Percentiles rank a stretch among this genome's conserved stretches.
Conservation (phyloP, 140 eudicot species). For the Ambrosia hybrid region DNA sequence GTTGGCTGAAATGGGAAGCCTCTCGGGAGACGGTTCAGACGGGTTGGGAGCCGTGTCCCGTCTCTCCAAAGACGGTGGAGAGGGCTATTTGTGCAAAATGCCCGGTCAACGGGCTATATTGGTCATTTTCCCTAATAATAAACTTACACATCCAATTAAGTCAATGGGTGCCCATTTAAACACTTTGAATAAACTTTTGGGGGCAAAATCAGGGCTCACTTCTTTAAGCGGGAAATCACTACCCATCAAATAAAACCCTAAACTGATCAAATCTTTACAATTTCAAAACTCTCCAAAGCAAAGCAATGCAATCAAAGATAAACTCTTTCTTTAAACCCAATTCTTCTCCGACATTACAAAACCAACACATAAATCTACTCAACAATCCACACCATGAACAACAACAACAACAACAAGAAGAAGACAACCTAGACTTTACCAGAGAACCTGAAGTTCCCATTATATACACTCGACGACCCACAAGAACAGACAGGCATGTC, state of each 20-base stretch:
- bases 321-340: slow-evolving; percentile 40
- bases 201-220: not conserved
- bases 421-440: slow-evolving; percentile 19
- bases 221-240: not conserved
- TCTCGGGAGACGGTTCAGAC: too few species aligned
- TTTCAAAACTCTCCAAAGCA: not conserved
- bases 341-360: slow-evolving; percentile 26
- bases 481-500: not conserved
- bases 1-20: too few species aligned
- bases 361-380: not conserved
- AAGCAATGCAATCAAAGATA: slow-evolving; percentile 47
- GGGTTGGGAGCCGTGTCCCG: too few species aligned
- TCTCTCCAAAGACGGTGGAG: too few species aligned
- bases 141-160: too few species aligned
- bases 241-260: not conserved
- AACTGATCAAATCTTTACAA: not conserved
- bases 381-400: slow-evolving; percentile 12
- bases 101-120: too few species aligned
- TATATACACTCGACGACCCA: slow-evolving; percentile 39
- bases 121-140: too few species aligned
- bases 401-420: too few species aligned
- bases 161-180: too few species aligned
- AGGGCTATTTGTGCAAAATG: too few species aligned
- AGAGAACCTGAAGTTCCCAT: slow-evolving; percentile 32
- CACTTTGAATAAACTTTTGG: not conserved